Evolutionary conservation across 2,329 filamentous ascomycete genomes (phyloP).

Genomic region (Lasiodiplodia theobromae): DNA sequence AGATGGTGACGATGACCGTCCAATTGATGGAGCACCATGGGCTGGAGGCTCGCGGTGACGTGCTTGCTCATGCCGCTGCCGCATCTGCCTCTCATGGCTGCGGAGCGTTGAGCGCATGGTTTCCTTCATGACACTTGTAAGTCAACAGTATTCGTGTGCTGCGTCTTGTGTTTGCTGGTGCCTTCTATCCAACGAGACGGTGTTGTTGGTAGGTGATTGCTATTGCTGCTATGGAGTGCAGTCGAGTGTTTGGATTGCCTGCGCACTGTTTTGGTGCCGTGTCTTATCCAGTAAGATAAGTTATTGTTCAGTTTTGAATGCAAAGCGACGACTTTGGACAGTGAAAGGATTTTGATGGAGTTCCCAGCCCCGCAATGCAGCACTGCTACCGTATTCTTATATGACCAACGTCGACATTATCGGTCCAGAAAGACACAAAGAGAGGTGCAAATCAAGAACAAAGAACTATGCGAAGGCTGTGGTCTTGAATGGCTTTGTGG

Average conservation of each 20-base stretch:
- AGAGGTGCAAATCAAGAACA: neutral
- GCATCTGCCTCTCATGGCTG: neutral
- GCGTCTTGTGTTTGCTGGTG: neutral
- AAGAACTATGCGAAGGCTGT: neutral
- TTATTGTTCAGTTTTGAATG: neutral
- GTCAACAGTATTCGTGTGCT: neutral
- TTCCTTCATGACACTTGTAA: neutral
- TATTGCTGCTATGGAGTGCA: neutral
- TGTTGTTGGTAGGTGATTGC: neutral
- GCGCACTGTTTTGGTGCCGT: neutral
- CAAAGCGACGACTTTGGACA: neutral
- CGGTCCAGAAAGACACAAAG: neutral
- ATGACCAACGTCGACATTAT: neutral
- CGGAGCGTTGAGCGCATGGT: constrained; percentile 15
- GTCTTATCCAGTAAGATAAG: constrained; percentile 13
- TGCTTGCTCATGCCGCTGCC: too few relatives aligned
- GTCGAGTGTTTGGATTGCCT: neutral
- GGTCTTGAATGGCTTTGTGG: neutral
- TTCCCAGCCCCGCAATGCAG: too few relatives aligned
- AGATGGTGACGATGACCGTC: neutral
- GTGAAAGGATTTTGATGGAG: neutral
- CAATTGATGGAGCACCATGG: too few relatives aligned
- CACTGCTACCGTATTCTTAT: neutral
- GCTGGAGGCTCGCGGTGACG: neutral
- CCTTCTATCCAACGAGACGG: neutral